phyloP scores from a whole-genome alignment of 2,329 filamentous ascomycete species.

The Rhytidhysteron rufulum region DNA sequence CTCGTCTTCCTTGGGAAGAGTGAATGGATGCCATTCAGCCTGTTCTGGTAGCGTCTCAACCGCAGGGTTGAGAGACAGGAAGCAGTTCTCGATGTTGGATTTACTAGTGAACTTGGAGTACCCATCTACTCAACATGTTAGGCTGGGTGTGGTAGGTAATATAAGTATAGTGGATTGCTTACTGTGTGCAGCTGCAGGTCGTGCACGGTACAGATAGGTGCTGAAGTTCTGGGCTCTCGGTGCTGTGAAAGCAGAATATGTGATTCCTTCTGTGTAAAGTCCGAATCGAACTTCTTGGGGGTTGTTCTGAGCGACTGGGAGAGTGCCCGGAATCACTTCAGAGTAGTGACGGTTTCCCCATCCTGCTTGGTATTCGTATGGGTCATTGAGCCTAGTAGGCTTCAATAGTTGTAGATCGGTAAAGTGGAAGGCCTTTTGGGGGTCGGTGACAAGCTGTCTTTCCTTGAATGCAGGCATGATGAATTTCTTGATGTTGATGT shows the following conservation, averaged over 20 bases:
- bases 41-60: conserved; percentile 50
- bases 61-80: conserved; percentile 45
- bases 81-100: conserved; percentile 39
- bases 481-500: conserved; percentile 1
- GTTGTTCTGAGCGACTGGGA: conserved; percentile 41
- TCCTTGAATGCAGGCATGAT: conserved; percentile 32
- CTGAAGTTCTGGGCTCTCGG: conserved; percentile 41
- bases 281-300: conserved; percentile 43
- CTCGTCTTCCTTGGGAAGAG: conserved; percentile 30
- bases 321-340: conserved; percentile 41
- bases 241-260: conserved; percentile 42
- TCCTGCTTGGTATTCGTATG: conserved; percentile 36
- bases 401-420: conserved; percentile 36
- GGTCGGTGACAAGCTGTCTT: conserved; percentile 32
- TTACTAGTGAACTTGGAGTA: conserved; percentile 24
- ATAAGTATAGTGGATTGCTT: conserved; percentile 29
- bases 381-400: conserved; percentile 35
- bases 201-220: conserved; percentile 44
- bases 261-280: conserved; percentile 45
- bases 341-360: conserved; percentile 38
- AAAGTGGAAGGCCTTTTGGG: conserved; percentile 35
- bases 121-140: conserved; percentile 16
- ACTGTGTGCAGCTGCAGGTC: conserved; percentile 42
- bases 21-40: conserved; percentile 47
- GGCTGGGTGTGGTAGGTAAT: conserved; percentile 5